Base-by-base conservation (phyloP, 1,284 basidiomycete genomes). In the Ganoderma multipileum region DNA sequence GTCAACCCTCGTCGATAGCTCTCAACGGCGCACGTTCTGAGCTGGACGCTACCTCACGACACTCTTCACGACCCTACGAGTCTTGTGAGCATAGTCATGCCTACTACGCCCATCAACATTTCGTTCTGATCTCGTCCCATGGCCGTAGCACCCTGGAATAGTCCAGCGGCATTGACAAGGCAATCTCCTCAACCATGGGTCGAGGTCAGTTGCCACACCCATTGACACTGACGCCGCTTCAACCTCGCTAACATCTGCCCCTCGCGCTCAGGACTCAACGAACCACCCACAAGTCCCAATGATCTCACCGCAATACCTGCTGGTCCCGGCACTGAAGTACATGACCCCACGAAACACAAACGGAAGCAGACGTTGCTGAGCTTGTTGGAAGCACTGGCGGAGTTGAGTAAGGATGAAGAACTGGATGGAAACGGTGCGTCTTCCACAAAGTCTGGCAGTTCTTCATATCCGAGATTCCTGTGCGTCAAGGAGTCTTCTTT, bases 281-380 rank as follows among this genome's bases (percentile, higher is more conserved):
- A 72, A n/a, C 65, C 55, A 9, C 63, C 72, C 4, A 60, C 70
- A 11, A 70, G 70, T 68, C 77, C 81, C 71, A 76, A 78, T 64
- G 81, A 82, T 64, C 74, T 81, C 64, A 76, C 73, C 71, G 66
- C 67, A 30, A 65, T 74, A 6, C 72, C 68, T 18, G 30, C 67
- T 3, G 66, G 70, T 36, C 71, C 69, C 9, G 61, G 52, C 52
- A 55, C 52, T 6, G 64, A 66, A 70, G 65, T 30, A 69, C 58
- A 61, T 60, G 74, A 44, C 16, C 61, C 16, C 65, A 68, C 20
- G 67, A 69, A 60, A 76, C 71, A 77, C 76, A 65, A 77, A 69
- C 81, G 90, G 54, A 88, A 86, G 74, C 86, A 91, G 74, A 91
- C 90, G 0, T 83, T 92, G 63, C 78, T 91, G 52, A 90, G 84